Base-by-base conservation (phyloP, 2,329 filamentous ascomycete species). In the Penicillium sp. region DNA sequence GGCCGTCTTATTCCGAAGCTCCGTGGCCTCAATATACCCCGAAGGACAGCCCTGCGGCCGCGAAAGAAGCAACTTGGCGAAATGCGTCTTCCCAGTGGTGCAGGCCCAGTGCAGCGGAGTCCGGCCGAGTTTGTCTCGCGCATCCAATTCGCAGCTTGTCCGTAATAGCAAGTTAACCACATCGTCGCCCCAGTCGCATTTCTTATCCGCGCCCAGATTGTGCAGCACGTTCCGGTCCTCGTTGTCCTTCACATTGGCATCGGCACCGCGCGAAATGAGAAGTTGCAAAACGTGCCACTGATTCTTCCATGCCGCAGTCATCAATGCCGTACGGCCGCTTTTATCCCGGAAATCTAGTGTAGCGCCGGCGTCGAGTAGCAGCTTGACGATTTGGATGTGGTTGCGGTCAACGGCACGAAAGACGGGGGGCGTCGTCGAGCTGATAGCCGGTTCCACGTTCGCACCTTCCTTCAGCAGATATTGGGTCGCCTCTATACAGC, bases 21-120 rank as follows among this genome's bases (percentile, higher is more conserved):
- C 80, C 16, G 68, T 66, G 0, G 74, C 76, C 42, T 73, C 64
- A 14, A 81, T 68, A 57, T 78, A 64, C 1, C 74, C 78, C 8
- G 62, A 62, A 1, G 63, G 62, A 20, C 56, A 58, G 58, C 71
- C 60, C 68, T 68, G 47, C 23, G 64, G 57, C 57, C 68, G 61
- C 16, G 64, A 69, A 5, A 82, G 69, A 26, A 85, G 69, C 61
- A 77, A 70, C 55, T 77, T 74, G 18, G 77, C 79, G 11, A 84
- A 70, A 30, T 74, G 72, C 50, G 76, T 69, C 62, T 83, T 82
- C 18, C 80, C 79, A 46, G 81, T 82, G 23, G 79, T 81, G 35
- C 80, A 82, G 1, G 82, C 81, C 81, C 82, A 84, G 59, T 84
- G 76, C 43, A 85, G 65, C 2, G 83, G 79, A 28, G 79, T 82